Base-by-base conservation (phyloP, 257 asterid genomes). In the Oldenlandia corymbosa region DNA sequence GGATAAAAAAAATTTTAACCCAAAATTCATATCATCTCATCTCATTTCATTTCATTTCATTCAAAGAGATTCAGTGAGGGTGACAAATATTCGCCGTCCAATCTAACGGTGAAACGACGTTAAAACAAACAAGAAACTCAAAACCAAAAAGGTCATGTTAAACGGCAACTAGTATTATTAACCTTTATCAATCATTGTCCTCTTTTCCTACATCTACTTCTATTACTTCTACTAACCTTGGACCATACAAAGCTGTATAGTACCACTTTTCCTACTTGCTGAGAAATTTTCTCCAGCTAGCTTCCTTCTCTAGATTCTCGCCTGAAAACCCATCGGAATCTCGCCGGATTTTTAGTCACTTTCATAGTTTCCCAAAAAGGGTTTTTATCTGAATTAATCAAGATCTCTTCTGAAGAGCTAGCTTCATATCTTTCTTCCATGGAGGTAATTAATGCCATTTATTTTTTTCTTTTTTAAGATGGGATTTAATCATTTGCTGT, bases 241-340 rank as follows among this genome's bases (percentile, higher is more conserved):
- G 56, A 53, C 39, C 50, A 45, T 45, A 45, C 50, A 14, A 45
- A 4, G 8, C 50, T 14, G 50, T 45, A 45, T 45, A 45, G 50
- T 68, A 49, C 60, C 55, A 9, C 39, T 34, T 9, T 34, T 4
- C 18, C 42, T 30, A 5, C 23, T 7, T 24, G 20, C n/a, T 6
- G 39, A 12, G 60, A 41, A 5, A 16, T 37, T 16, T 55, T 26
- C 62, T 60, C 52, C 73, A 20, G 43, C 62, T 53, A 59, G 26
- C 64, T 48, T 42, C 45, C 23, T 13, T 1, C 27, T 23, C 65
- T 23, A 64, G 56, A 70, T 73, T 56, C 75, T 69, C 28, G 73
- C 84, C 82, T 81, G 85, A 72, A 76, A 80, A 59, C 21, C 68
- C 78, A 67, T 49, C 84, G 85, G 88, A 73, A 58, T 68, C 68